phyloP scores from a whole-genome alignment of 2,329 filamentous ascomycete species.

The Penicillium polonicum region DNA sequence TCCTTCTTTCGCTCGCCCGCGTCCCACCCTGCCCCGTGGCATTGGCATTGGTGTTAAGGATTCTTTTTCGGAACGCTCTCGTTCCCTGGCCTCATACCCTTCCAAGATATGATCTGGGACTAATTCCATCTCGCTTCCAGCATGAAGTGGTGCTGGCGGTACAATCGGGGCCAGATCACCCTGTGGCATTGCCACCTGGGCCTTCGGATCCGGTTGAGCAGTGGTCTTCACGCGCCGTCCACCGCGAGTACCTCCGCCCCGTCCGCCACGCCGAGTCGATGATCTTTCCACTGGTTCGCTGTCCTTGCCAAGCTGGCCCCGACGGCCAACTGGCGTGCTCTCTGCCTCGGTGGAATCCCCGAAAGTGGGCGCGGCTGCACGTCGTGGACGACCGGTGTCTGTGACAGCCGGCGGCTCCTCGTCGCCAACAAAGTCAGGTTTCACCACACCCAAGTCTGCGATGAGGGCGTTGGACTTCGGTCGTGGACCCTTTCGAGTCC shows the following conservation, averaged over 20 bases:
- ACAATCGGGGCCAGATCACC: slow-evolving; percentile 11
- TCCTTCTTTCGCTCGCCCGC: slow-evolving; percentile 35
- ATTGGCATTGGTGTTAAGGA: slow-evolving; percentile 20
- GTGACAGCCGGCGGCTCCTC: slow-evolving; percentile 48
- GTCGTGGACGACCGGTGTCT: slow-evolving; percentile 50
- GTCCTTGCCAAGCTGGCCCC: slow-evolving; percentile 36
- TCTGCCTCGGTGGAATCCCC: slow-evolving; percentile 41
- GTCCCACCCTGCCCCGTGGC: slow-evolving; percentile 29
- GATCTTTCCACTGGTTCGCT: slow-evolving; percentile 38
- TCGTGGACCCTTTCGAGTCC: slow-evolving; percentile 35
- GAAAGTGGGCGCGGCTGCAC: slow-evolving; percentile 52
- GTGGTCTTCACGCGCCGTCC: slow-evolving; percentile 37
- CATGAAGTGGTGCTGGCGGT: slow-evolving; percentile 17
- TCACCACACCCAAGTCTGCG: slow-evolving; percentile 46
- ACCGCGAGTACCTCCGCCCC: slow-evolving; percentile 35
- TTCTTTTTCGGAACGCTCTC: slow-evolving; percentile 31
- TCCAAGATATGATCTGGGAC: slow-evolving; percentile 20
- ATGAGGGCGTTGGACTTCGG: slow-evolving; percentile 51
- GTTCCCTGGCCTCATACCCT: slow-evolving; percentile 15
- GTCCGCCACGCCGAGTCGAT: slow-evolving; percentile 34
- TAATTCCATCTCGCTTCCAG: slow-evolving; percentile 29
- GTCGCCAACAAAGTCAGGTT: slow-evolving; percentile 46
- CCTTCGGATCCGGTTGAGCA: slow-evolving; percentile 32
- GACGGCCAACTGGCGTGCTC: slow-evolving; percentile 31
- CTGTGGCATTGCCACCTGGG: slow-evolving; percentile 12